Conservation (phyloP, 2,329 filamentous ascomycete species). For the Cordyceps fumosorosea region DNA sequence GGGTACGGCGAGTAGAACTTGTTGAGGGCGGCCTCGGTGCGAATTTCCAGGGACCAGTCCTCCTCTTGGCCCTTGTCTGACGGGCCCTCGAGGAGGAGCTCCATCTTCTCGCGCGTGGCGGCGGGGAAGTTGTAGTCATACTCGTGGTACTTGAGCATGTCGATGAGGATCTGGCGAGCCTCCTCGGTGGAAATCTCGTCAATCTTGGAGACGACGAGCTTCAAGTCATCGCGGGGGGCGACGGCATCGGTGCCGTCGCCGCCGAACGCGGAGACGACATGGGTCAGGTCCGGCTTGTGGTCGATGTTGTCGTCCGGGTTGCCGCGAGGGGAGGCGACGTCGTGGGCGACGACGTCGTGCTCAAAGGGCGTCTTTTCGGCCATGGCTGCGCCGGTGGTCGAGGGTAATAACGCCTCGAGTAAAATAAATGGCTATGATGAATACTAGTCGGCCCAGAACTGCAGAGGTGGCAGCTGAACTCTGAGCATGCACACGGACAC, state of each 20-base stretch:
- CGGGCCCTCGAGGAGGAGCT: constrained; percentile 15
- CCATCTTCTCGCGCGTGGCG: constrained; percentile 17
- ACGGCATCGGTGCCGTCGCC: constrained; percentile 15
- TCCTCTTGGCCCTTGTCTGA: constrained; percentile 14
- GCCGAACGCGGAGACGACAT: constrained; percentile 6
- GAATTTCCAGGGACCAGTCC: constrained; percentile 7
- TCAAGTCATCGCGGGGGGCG: constrained; percentile 19
- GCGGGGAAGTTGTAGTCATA: constrained; percentile 22
- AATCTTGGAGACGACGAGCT: constrained; percentile 19
- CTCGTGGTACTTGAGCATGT: constrained; percentile 19
- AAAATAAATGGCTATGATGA: neutral
- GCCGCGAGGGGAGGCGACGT: neutral
- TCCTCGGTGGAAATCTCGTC: constrained; percentile 17
- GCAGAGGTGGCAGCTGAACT: neutral
- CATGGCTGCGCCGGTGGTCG: neutral
- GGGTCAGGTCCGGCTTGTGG: constrained; percentile 1
- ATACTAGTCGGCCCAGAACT: neutral
- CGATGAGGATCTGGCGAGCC: constrained; percentile 15
- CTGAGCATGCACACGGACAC: neutral
- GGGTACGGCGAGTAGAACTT: constrained; percentile 9
- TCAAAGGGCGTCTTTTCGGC: neutral
- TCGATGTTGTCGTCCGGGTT: neutral
- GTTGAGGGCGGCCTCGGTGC: constrained; percentile 10
- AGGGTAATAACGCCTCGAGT: neutral
- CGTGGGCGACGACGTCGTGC: neutral